These are phyloP conservation scores for Angomonas ambiguus DNA, from an alignment of 208 protist species.

Conservation along the genomic window DNA sequence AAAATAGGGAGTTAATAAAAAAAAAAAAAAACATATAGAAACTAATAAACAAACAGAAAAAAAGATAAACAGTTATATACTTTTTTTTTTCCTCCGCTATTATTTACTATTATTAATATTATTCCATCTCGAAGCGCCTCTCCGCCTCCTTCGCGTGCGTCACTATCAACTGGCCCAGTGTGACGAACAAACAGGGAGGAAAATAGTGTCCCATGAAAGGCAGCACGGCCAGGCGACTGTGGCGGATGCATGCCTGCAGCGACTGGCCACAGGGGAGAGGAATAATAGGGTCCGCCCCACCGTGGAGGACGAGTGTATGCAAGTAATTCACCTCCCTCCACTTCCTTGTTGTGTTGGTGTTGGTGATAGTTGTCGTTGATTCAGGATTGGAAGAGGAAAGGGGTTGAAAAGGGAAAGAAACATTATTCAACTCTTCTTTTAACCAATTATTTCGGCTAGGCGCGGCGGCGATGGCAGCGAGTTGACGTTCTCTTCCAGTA, in stretches of 20 bases:
- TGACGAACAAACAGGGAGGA: slow-evolving; percentile 23
- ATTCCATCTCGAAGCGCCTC: neutral
- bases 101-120: no score
- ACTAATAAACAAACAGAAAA: neutral
- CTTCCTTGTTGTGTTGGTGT: neutral
- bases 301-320: slow-evolving; percentile 39
- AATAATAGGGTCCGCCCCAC: slow-evolving; percentile 29
- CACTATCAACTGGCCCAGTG: slow-evolving; percentile 41
- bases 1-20: no score
- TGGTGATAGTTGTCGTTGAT: no score
- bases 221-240: slow-evolving; percentile 32
- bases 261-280: slow-evolving; percentile 25
- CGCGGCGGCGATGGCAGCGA: slow-evolving; percentile 28
- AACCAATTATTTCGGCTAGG: slow-evolving; percentile 19
- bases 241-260: slow-evolving; percentile 18
- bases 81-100: neutral
- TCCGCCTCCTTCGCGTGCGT: slow-evolving; percentile 29
- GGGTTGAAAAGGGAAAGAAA: neutral
- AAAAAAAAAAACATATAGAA: slow-evolving; percentile 1
- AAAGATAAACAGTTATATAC: slow-evolving; percentile 15
- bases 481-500: slow-evolving; percentile 23
- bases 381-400: no score
- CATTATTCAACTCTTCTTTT: neutral
- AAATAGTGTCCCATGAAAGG: slow-evolving; percentile 47
- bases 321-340: neutral